Percentiles rank a stretch among this genome's conserved stretches.
phyloP scores from a whole-genome alignment of 768 basidiomycete species.

The Serendipita sp. region DNA sequence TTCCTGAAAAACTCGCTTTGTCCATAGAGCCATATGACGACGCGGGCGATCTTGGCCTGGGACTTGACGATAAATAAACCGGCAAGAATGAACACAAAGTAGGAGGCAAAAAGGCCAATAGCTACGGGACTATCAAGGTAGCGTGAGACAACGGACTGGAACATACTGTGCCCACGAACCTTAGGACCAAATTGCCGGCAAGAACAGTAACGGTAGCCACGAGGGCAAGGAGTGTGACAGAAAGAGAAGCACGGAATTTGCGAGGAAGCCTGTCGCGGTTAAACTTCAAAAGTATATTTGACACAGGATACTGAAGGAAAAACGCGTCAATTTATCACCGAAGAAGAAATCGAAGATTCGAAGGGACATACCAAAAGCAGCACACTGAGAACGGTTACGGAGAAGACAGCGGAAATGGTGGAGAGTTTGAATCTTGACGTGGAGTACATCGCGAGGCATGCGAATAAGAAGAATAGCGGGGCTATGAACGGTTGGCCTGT shows the following conservation, averaged over 20 bases:
- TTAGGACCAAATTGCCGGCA: conserved; percentile 41
- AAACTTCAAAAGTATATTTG: conserved; percentile 43
- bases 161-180: conserved; percentile 23
- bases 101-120: neutral
- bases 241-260: conserved; percentile 23
- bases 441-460: conserved; percentile 40
- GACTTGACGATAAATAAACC: neutral
- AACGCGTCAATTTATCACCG: conserved; percentile 19
- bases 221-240: conserved; percentile 26
- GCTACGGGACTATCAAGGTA: neutral
- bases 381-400: conserved; percentile 8
- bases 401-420: conserved; percentile 28
- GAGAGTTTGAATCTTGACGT: conserved; percentile 34
- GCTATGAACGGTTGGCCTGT: conserved; percentile 39
- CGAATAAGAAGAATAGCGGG: conserved; percentile 30
- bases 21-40: conserved; percentile 3
- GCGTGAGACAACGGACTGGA: conserved; percentile 26
- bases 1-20: neutral
- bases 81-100: neutral
- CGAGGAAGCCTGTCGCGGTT: conserved; percentile 44
- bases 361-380: conserved; percentile 1
- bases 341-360: neutral
- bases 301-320: conserved; percentile 47
- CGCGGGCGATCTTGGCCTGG: neutral
- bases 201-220: conserved; percentile 28